phyloP scores from a whole-genome alignment of 83 land plant species.

The Thuja plicata region DNA sequence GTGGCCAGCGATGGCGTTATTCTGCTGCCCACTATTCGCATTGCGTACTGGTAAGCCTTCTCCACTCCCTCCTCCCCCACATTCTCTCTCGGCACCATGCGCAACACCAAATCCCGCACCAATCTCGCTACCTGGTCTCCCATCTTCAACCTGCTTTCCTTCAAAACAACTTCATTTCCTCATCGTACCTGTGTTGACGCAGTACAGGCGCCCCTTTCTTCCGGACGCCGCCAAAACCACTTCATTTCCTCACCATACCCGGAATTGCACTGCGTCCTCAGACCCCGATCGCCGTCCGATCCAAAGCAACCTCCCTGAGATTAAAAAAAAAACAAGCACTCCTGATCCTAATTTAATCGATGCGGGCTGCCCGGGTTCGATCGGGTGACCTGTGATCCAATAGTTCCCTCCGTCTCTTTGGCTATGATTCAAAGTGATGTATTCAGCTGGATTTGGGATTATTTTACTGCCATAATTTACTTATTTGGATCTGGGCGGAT shows the following conservation, averaged over 20 bases:
- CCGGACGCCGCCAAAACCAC: conserved; percentile 10
- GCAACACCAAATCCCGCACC: conserved; percentile 76
- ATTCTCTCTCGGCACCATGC: conserved; percentile 43
- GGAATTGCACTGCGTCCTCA: not conserved
- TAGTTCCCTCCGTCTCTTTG: too few species aligned
- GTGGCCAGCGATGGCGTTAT: conserved; percentile 70
- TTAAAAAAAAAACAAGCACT: not conserved
- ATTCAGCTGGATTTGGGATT: not conserved
- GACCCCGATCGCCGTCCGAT: not conserved
- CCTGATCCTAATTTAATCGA: too few species aligned
- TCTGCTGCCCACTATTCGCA: conserved; percentile 81
- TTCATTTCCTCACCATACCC: not conserved
- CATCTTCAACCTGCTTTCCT: not conserved
- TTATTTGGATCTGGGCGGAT: not conserved
- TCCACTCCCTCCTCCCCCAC: conserved; percentile 27
- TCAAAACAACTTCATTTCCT: not conserved
- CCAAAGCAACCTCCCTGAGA: not conserved
- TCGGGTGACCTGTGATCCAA: not conserved
- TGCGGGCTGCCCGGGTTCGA: not conserved
- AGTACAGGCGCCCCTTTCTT: conserved; percentile 1
- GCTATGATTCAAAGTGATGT: not conserved
- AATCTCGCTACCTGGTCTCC: conserved; percentile 68
- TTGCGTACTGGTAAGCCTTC: conserved; percentile 63
- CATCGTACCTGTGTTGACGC: not conserved
- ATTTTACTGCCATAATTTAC: not conserved